Evolutionary conservation across 345 rosid genomes (phyloP).

Genomic region (Kernera saxatilis): DNA sequence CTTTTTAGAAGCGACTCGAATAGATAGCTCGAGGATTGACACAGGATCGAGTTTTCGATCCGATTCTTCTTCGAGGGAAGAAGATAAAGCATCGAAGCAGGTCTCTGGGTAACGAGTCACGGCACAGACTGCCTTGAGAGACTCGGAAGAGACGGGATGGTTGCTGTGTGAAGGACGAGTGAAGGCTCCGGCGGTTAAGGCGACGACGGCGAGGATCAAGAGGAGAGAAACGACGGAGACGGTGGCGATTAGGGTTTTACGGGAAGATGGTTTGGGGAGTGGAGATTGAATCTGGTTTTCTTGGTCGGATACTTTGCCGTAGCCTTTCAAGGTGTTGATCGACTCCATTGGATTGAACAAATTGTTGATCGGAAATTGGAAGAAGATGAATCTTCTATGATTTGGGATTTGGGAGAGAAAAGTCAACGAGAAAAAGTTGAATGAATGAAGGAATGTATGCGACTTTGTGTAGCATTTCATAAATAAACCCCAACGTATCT

Average conservation of each 20-base stretch:
- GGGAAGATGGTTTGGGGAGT: slow-evolving; percentile 15
- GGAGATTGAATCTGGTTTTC: slow-evolving; percentile 37
- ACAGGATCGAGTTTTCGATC: slow-evolving; percentile 41
- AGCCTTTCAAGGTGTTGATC: slow-evolving; percentile 53
- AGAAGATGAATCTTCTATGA: not conserved
- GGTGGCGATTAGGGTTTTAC: slow-evolving; percentile 31
- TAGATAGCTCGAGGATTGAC: slow-evolving; percentile 53
- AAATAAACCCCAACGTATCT: not conserved
- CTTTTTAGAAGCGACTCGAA: slow-evolving; percentile 32
- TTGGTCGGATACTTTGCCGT: slow-evolving; percentile 49
- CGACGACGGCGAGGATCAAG: slow-evolving; percentile 37
- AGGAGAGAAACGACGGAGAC: slow-evolving; percentile 38
- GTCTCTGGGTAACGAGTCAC: slow-evolving; percentile 59
- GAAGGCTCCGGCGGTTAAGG: slow-evolving; percentile 33
- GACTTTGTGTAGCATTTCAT: not conserved
- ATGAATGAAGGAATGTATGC: not conserved
- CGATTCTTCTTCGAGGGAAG: slow-evolving; percentile 38
- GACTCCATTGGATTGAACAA: slow-evolving; percentile 54
- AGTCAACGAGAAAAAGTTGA: not conserved
- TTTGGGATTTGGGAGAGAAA: not conserved
- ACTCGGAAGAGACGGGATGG: slow-evolving; percentile 18
- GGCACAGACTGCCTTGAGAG: slow-evolving; percentile 51
- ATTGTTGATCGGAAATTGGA: not conserved
- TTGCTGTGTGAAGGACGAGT: slow-evolving; percentile 34
- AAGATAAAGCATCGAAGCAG: slow-evolving; percentile 51